Base-by-base conservation (phyloP, 176 grass and related monocot genomes). In the Juncus effusus region DNA sequence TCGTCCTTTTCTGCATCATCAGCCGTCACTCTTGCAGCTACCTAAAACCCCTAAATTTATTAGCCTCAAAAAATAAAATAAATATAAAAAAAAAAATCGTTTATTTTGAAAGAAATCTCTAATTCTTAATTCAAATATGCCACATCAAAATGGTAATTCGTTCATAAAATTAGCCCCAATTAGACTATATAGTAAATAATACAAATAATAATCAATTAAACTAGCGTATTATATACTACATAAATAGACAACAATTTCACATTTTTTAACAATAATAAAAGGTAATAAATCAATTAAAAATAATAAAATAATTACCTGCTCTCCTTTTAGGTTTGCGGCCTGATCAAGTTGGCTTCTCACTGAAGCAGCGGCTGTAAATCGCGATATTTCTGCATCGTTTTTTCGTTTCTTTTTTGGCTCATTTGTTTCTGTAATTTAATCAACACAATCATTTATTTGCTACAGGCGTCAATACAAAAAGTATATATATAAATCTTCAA, bases 371-470 rank as follows among this genome's bases (percentile, higher is more conserved):
- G 76, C 73, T 37, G 85, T n/a, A 81, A 89, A 89, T 44, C 85
- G 80, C 76, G 84, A 38, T 12, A 74, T 38, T 59, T 97, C 94
- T 64, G 78, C 62, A 82, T 97, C 88, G 61, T 77, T 71, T 64
- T 97, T 97, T 52, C 94, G 86, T 74, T 97, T 97, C 82, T 92
- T 97, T 78, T 83, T 96, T 40, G 64, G 84, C 35, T 96, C 87
- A 51, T 51, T 81, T 28, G 78, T 75, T 86, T 97, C 94, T 97
- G 83, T 51, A 71, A 75, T 73, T 57, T 65, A 89, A 69, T 38
- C 54, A 19, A 54, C 55, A 9, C 19, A 56, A 12, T 42, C 35
- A 71, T 38, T 40, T 56, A 10, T 36, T 67, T 40, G 16, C 4
- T 60, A 59, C 28, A 54, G 41, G 47, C 60, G 64, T n/a, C 10